Conservation (phyloP, 2,329 filamentous ascomycete species). For the Davidsoniella neocaledoniae region DNA sequence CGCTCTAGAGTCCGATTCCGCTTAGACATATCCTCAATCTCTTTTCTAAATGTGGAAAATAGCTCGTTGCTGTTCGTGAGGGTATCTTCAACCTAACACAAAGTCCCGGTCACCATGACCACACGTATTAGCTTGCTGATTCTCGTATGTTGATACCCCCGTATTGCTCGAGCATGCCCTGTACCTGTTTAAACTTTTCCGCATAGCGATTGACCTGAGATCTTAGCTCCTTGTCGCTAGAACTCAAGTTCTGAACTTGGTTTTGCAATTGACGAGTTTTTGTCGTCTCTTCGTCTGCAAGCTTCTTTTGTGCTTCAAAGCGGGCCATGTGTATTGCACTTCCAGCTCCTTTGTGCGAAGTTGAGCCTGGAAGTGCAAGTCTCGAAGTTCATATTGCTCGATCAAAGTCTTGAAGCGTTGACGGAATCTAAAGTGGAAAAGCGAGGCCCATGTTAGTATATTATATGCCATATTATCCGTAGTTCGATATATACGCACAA, state of each 20-base stretch:
- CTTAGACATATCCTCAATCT: constrained; percentile 99
- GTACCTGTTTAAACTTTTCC: constrained; percentile 98
- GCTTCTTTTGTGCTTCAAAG: constrained; percentile 78
- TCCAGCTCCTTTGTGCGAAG: constrained; percentile 92
- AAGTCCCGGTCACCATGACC: background rate
- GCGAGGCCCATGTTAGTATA: constrained; percentile 11
- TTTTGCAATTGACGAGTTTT: constrained; percentile 73
- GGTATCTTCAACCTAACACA: constrained; percentile 77
- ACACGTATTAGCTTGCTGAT: constrained; percentile 2
- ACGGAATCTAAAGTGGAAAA: constrained; percentile 44
- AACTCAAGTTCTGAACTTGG: constrained; percentile 88
- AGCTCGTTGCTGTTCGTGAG: constrained; percentile 96
- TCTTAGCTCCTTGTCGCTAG: constrained; percentile 83
- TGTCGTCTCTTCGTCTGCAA: constrained; percentile 62
- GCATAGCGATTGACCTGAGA: constrained; percentile 97
- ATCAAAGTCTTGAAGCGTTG: constrained; percentile 85
- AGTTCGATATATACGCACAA: constrained; percentile 39
- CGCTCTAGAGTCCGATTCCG: constrained; percentile 95
- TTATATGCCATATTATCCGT: background rate
- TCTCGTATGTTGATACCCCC: constrained; percentile 10
- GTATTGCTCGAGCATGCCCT: constrained; percentile 17
- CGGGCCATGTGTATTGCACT: constrained; percentile 75
- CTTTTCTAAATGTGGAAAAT: constrained; percentile 90
- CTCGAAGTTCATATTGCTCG: constrained; percentile 90
- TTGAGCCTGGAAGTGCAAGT: constrained; percentile 82